Evolutionary conservation across 371 early-diverging fungal species (phyloP), one percentile per base, ranked within the genome.

Genomic region (Sporodiniella umbellata): DNA sequence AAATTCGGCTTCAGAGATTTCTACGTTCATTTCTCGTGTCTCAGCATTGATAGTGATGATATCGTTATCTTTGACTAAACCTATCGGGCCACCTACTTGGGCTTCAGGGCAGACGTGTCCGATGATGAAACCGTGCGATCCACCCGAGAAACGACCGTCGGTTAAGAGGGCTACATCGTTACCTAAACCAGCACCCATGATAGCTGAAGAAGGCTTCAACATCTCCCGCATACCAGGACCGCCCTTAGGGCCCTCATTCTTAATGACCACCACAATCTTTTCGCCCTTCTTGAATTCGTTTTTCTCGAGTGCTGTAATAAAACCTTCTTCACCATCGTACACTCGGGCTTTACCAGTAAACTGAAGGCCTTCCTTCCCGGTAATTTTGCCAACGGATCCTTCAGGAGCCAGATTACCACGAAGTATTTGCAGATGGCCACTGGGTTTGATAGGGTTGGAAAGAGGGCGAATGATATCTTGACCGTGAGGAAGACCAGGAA

Each of bases 181-280:
- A 59, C 98, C 98, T 44, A 97, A 81, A 11, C 98, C 98, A 12
- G 98, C 96, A 15, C 98, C 98, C 94, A 97, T 97, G 66, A 97
- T 92, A 25, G 94, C 95, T 62, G 86, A 81, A 19, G 94, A 90
- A 17, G 98, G 98, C n/a, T 94, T 94, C 68, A 96, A 75, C 92
- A 93, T 92, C 62, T 93, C 93, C 31, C 87, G 88, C 93, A 93
- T 93, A 33, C 93, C 93, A 1, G 93, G 93, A 1, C 91, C 91
- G 56, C 93, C 93, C 70, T 87, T 85, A 31, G 93, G 93, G 3
- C 93, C 93, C 60, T 89, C 88, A 55, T 90, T 85, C 21, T 90
- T 81, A 64, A 93, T 88, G 23, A 93, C 74, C 38, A 89, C 78
- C 10, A 90, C 90, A 37, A 58, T 56, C 64, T 70, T 70, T 63